Percentiles rank a stretch among this genome's conserved stretches.
Conservation (phyloP, 2,329 filamentous ascomycete genomes). For the Leptoxyphium fumago region DNA sequence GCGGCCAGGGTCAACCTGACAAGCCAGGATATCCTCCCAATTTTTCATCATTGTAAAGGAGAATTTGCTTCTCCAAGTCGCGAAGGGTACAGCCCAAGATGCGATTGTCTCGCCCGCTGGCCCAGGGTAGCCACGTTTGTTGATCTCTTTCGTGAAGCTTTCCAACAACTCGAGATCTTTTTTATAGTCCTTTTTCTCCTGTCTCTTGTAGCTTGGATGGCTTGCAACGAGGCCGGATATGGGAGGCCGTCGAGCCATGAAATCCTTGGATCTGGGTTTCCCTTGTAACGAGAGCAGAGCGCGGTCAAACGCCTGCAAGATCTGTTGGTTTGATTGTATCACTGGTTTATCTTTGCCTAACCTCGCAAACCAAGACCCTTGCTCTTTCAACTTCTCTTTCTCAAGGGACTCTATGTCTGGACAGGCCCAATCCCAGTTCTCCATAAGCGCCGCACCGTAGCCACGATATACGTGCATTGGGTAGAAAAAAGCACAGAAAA, state of each 20-base stretch:
- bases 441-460: slow-evolving; percentile 8
- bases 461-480: slow-evolving; percentile 9
- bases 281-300: slow-evolving; percentile 7
- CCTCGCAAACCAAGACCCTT: slow-evolving; percentile 1
- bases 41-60: slow-evolving; percentile 1
- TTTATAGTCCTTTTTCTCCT: slow-evolving; percentile 5
- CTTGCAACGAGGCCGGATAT: slow-evolving; percentile 5
- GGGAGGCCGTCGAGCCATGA: slow-evolving; percentile 3
- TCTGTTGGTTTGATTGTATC: slow-evolving; percentile 5
- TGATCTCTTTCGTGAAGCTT: slow-evolving; percentile 4
- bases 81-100: slow-evolving; percentile 6
- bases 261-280: slow-evolving; percentile 4
- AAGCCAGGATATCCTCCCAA: neutral
- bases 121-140: slow-evolving; percentile 6
- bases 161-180: slow-evolving; percentile 5
- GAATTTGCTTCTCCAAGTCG: slow-evolving; percentile 5
- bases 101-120: slow-evolving; percentile 1
- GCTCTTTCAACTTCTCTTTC: slow-evolving; percentile 6
- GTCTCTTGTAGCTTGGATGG: slow-evolving; percentile 2
- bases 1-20: slow-evolving; percentile 8
- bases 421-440: slow-evolving; percentile 9
- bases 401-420: slow-evolving; percentile 5
- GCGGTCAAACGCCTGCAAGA: slow-evolving; percentile 7
- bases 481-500: slow-evolving; percentile 7
- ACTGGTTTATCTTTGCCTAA: slow-evolving; percentile 4